Base-by-base conservation (phyloP, 2,329 filamentous ascomycete species). In the Periconia macrospinosa region DNA sequence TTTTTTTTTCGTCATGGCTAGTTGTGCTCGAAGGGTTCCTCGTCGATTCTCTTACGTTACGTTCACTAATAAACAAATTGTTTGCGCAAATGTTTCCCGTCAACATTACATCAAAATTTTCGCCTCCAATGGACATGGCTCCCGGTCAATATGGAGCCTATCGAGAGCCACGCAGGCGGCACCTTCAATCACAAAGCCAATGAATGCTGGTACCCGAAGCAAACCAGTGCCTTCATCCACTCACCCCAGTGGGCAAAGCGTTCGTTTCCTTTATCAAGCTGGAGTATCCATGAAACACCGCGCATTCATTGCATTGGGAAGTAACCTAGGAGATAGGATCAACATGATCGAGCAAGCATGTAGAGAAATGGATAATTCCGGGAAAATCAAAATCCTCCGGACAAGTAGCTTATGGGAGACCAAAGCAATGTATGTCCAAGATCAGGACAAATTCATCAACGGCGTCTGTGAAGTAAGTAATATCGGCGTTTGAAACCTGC, bases 341-440 rank as follows among this genome's bases (percentile, higher is more conserved):
- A 83, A 81, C 41, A 89, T 88, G 83, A 95, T 99, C 60, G 92
- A 97, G 73, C 81, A 83, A 65, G 93, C 94, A 0, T 92, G 92
- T 71, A 80, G 79, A 43, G 84, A 89, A 69, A 91, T 99, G 85
- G 85, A 90, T 58, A 78, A 58, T 1, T 61, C 80, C 43, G 80
- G 84, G 19, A 86, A 86, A 33, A 91, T 97, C 68, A 84, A 76
- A 49, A 83, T 99, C 40, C 82, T 85, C 66, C 82, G 87, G 64
- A 96, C 93, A 0, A 97, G 93, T 72, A 88, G 86, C 56, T 79
- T 99, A 2, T 99, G 94, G 83, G 92, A 97, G 77, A 99, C 93
- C 3, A 86, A 91, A 64, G 91, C 94, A 19, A 99, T 99, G 94
- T 99, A 99, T 74, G 89, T 97, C 59, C 78, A 89, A 58, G 89